Evolutionary conservation across 306 rosid genomes (phyloP), one percentile per base, ranked within the genome.

Genomic region (Quillaja saponaria): DNA sequence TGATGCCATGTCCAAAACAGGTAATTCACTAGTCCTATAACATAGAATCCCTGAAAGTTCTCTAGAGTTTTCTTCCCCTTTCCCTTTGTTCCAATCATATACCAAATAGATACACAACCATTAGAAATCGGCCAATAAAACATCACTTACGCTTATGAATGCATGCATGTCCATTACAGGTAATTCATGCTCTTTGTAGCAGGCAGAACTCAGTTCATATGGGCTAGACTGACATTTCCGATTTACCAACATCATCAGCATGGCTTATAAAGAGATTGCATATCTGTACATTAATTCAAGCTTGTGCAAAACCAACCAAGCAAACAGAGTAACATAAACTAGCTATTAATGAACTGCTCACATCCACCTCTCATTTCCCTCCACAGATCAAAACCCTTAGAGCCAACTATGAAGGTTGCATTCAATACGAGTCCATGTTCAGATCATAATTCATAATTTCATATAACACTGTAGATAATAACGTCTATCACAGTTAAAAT

Each of bases 31-130:
- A 25, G 31, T 25, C 31, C 4, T n/a, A n/a, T n/a, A n/a, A n/a
- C n/a, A 4, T 25, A 4, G 31, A 2, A 25, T 25, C 31, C 31
- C 31, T 25, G 31, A 25, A 25, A 25, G 3, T 25, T 2, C 31
- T 1, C 31, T 4, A 25, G 2, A 1, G 31, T 25, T 25, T 25
- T 25, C 3, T 25, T 2, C 31, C 31, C 31, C 31, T 25, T 25
- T 25, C 31, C 46, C 21, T 11, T 16, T 58, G 41, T 67, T 67
- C 72, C 56, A 50, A 13, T 44, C 48, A 61, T 20, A 42, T 47
- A 18, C 18, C 55, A 6, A 41, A 31, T 54, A 44, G 38, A 71
- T 13, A 19, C 48, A 40, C 50, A 47, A 60, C 6, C 41, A 58
- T 21, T 25, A 53, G 49, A n/a, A n/a, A 38, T 9, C 10, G 21